phyloP scores from a whole-genome alignment of 2,329 filamentous ascomycete species.

The Metarhizium guizhouense region DNA sequence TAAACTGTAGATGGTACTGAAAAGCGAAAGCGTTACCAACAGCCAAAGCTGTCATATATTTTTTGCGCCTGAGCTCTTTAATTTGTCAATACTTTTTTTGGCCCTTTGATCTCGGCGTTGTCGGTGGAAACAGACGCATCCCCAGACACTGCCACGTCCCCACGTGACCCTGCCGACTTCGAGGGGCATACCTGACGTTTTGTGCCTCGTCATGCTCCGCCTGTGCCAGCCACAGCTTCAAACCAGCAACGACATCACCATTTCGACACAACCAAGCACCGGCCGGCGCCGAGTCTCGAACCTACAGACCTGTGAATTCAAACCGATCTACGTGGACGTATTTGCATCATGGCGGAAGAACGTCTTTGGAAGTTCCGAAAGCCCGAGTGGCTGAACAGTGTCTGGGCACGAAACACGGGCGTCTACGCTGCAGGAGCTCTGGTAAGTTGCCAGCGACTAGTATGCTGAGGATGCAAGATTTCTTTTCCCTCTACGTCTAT shows the following conservation, averaged over 20 bases:
- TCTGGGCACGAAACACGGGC: constrained; percentile 53
- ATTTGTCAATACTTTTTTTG: too few species aligned
- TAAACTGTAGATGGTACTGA: too few species aligned
- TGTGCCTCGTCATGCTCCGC: constrained; percentile 16
- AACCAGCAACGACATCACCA: constrained; percentile 7
- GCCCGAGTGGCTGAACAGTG: constrained; percentile 59
- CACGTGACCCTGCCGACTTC: neutral
- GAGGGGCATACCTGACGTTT: neutral
- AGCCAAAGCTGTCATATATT: too few species aligned
- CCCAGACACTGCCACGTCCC: neutral
- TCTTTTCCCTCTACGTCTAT: neutral
- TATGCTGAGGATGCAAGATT: neutral
- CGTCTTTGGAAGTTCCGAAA: constrained; percentile 58
- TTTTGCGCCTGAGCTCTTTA: too few species aligned
- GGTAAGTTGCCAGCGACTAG: constrained; percentile 32
- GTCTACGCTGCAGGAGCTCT: constrained; percentile 55
- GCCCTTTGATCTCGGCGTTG: too few species aligned
- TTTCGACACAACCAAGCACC: constrained; percentile 4
- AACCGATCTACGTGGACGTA: too few species aligned
- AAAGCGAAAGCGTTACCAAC: too few species aligned
- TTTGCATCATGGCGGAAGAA: constrained; percentile 47
- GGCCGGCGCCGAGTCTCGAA: constrained; percentile 4
- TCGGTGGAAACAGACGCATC: too few species aligned
- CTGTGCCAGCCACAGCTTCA: constrained; percentile 7
- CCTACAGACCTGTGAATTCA: neutral